Conservation (phyloP, 768 basidiomycete genomes). For the Collybiopsis luxurians region DNA sequence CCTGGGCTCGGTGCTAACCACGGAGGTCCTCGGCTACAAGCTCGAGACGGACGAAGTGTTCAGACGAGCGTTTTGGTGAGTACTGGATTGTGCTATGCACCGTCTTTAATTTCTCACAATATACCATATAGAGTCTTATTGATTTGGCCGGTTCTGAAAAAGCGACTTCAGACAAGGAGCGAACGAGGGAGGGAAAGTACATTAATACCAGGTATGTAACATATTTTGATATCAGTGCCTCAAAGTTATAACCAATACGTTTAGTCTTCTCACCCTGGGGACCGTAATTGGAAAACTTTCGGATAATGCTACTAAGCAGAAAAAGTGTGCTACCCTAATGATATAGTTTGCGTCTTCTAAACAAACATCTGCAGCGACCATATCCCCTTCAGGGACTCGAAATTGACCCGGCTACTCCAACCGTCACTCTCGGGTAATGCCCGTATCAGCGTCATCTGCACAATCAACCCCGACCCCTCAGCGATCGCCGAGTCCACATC, state of each 20-base stretch:
- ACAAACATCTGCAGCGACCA: constrained; percentile 76
- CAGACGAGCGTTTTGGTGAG: constrained; percentile 72
- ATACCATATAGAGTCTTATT: constrained; percentile 91
- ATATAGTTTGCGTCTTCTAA: no score
- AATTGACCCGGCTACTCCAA: constrained; percentile 91
- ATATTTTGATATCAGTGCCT: constrained; percentile 1
- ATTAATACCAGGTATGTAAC: constrained; percentile 80
- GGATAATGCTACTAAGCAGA: constrained; percentile 79
- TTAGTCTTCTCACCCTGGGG: constrained; percentile 86
- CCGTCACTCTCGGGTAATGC: constrained; percentile 95
- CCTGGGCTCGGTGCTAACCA: constrained; percentile 38
- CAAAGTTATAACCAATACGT: neutral
- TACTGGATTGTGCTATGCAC: no score
- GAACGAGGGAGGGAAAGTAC: constrained; percentile 94
- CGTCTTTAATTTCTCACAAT: no score
- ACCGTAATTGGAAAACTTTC: constrained; percentile 90
- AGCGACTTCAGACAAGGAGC: constrained; percentile 92
- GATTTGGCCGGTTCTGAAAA: constrained; percentile 97
- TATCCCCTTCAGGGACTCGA: constrained; percentile 93
- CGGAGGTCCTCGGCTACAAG: constrained; percentile 64
- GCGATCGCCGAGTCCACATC: constrained; percentile 85
- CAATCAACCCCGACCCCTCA: constrained; percentile 80
- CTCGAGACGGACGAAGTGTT: constrained; percentile 76
- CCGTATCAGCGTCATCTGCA: constrained; percentile 94
- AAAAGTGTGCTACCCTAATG: constrained; percentile 43